These are phyloP conservation scores for Powellomyces hirtus DNA, from an alignment of 192 early-diverging fungal genomes.

Conservation along the genomic window DNA sequence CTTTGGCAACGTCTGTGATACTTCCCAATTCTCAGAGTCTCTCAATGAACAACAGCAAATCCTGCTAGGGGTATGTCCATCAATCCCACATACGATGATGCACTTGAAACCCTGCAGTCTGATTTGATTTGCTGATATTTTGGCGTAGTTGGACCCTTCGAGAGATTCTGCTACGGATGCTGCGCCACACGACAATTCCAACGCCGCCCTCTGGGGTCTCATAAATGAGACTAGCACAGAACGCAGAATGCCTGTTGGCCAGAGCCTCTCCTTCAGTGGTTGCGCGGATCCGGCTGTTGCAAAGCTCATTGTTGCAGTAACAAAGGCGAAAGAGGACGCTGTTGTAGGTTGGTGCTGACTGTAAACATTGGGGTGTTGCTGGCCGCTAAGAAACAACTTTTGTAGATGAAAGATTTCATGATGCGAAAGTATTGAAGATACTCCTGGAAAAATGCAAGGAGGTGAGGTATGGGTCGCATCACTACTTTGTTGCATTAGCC, in stretches of 20 bases:
- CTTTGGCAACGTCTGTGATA: conserved; percentile 48
- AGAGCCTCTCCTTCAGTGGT: conserved; percentile 20
- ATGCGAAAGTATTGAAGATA: conserved; percentile 63
- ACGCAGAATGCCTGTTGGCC: conserved; percentile 7
- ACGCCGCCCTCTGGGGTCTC: conserved; percentile 33
- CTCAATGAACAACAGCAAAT: conserved; percentile 6
- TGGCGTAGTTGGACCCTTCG: conserved; percentile 17
- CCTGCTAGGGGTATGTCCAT: conserved; percentile 23
- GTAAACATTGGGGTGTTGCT: too few relatives aligned
- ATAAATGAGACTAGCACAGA: conserved; percentile 20
- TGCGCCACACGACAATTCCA: conserved; percentile 13
- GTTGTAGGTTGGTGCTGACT: conserved; percentile 60
- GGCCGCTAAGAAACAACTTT: too few relatives aligned
- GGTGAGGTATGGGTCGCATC: neutral
- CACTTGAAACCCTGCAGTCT: neutral
- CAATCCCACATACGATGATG: neutral
- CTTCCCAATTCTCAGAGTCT: conserved; percentile 6
- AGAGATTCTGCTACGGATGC: neutral
- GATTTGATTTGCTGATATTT: neutral
- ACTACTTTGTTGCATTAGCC: neutral
- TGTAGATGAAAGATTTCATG: conserved; percentile 59
- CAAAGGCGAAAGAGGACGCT: conserved; percentile 53
- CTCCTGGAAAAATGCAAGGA: conserved; percentile 39
- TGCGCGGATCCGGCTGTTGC: conserved; percentile 39
- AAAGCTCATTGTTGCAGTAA: conserved; percentile 39